Conservation (phyloP, 129 eudicot species). For the Calendula officinalis region DNA sequence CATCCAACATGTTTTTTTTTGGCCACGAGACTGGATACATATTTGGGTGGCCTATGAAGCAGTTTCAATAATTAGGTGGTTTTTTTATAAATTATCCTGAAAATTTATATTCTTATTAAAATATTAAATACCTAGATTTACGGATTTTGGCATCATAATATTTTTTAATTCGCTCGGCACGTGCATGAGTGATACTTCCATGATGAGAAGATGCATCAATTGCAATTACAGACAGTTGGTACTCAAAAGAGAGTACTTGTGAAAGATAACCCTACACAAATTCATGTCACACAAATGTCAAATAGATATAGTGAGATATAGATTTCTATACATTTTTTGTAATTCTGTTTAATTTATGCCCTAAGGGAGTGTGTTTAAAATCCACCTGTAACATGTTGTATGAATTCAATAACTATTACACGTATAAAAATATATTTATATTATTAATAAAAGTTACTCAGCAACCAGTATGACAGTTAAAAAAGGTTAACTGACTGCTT, state of each 20-base stretch:
- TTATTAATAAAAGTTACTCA: neutral
- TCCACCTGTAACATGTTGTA: neutral
- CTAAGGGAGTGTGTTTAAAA: too few species aligned
- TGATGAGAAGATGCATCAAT: constrained; percentile 90
- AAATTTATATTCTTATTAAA: neutral
- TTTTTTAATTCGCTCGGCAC: constrained; percentile 83
- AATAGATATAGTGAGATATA: constrained; percentile 12
- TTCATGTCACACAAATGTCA: constrained; percentile 20
- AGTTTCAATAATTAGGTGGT: neutral
- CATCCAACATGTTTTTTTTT: too few species aligned
- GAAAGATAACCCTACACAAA: constrained; percentile 72
- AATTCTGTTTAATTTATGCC: too few species aligned
- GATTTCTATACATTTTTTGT: too few species aligned
- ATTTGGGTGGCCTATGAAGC: neutral
- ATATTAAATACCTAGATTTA: constrained; percentile 51
- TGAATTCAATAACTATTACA: neutral
- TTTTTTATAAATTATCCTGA: neutral
- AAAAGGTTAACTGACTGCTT: neutral
- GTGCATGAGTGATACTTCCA: constrained; percentile 69
- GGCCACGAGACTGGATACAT: neutral
- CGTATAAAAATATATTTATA: neutral
- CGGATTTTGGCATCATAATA: constrained; percentile 67
- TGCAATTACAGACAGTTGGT: constrained; percentile 77
- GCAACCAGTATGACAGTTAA: neutral
- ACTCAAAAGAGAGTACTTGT: constrained; percentile 85